Evolutionary conservation across 306 rosid species (phyloP), one percentile per base, ranked within the genome.

Genomic region (Ormosia semicastrata): DNA sequence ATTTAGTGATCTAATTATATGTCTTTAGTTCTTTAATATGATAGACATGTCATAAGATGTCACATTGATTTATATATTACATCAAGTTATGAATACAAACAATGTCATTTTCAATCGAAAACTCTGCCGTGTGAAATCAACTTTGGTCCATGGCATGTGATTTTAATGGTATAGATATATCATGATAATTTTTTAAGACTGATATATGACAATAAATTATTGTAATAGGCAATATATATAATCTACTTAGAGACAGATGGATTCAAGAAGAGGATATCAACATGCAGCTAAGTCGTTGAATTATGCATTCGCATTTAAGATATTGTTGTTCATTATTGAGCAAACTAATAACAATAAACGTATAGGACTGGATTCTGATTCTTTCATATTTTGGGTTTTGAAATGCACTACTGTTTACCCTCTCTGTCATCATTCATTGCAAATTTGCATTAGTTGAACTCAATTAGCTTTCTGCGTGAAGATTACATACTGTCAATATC

Each of bases 201-300:
- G n/a, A 46, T 24, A 24, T 24, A 24, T 24, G 24, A 41, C 5
- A 40, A 43, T 43, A 43, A 43, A 8, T 43, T 43, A 43, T 43
- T 43, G 49, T 43, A 43, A 43, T 8, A 43, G 49, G 10, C 49
- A 43, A 39, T 39, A 2, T 2, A 39, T 39, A 39, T 39, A 39
- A 39, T 39, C n/a, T n/a, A n/a, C n/a, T n/a, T n/a, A n/a, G 4
- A 65, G 29, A 37, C 30, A 37, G 18, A 34, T 5, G 30, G 71
- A 67, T 18, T 18, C 5, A 7, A 73, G 4, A 30, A 62, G 17
- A 17, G 7, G 14, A 78, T 54, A 46, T 50, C 37, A 33, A 34
- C 77, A 69, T 33, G 43, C 60, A 79, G 77, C 70, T 57, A 79
- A 58, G 47, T 44, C 10, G 63, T 69, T 69, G 83, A 58, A 58